Conservation (phyloP, 805 yeast species). For the Wickerhamiella sergipiensis region DNA sequence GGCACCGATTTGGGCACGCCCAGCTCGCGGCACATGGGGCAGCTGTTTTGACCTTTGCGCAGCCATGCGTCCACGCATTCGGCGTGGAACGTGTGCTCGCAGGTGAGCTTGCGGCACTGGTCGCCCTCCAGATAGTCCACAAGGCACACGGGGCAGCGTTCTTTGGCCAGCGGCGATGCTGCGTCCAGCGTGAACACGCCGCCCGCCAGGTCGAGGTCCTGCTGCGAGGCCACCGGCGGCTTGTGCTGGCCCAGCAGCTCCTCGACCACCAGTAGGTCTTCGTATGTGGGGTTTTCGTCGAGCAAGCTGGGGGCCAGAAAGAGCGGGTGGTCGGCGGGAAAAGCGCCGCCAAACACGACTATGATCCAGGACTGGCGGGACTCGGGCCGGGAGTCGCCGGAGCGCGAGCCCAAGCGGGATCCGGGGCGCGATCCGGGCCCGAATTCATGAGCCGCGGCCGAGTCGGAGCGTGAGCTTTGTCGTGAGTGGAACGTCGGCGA, state of each 20-base stretch:
- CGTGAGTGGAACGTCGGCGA: neutral
- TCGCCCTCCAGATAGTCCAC: constrained; percentile 36
- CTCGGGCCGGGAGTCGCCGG: neutral
- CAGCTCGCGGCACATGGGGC: constrained; percentile 43
- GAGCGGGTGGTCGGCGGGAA: constrained; percentile 36
- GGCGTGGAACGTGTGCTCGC: constrained; percentile 41
- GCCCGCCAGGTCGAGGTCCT: constrained; percentile 30
- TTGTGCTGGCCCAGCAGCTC: constrained; percentile 35
- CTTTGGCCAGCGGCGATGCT: constrained; percentile 10
- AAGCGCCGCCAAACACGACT: constrained; percentile 45
- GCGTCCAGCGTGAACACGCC: constrained; percentile 22
- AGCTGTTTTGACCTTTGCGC: constrained; percentile 36
- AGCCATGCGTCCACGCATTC: constrained; percentile 50
- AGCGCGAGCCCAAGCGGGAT: neutral
- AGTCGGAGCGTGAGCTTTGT: neutral
- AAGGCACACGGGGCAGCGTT: constrained; percentile 33
- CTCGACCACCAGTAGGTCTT: constrained; percentile 35
- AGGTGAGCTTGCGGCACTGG: constrained; percentile 32
- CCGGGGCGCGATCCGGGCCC: no score
- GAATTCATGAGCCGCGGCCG: neutral
- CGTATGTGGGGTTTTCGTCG: constrained; percentile 38
- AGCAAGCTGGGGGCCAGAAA: constrained; percentile 34
- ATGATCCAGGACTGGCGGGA: constrained; percentile 34
- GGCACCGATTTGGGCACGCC: constrained; percentile 23
- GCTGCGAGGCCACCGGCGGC: constrained; percentile 31